Conservation (phyloP, 306 rosid genomes). For the Arachis hypogaea region DNA sequence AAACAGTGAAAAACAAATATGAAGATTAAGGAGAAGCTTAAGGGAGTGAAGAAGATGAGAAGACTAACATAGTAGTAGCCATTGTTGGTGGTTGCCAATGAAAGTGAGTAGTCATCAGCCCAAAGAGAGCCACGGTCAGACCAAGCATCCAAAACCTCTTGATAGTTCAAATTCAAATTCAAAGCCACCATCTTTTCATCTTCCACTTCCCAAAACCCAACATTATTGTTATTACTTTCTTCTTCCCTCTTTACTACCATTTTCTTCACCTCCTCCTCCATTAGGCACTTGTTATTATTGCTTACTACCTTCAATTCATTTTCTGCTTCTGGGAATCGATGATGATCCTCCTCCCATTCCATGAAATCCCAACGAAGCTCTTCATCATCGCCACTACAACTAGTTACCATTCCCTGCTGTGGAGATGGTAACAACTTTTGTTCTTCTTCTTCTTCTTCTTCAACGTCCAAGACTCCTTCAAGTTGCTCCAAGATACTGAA, state of each 20-base stretch:
- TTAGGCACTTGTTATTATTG: constrained; percentile 27
- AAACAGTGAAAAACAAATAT: not conserved
- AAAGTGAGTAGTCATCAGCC: constrained; percentile 63
- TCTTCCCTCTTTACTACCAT: constrained; percentile 59
- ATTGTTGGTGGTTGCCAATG: constrained; percentile 40
- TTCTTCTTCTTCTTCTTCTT: constrained; percentile 41
- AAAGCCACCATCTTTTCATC: constrained; percentile 49
- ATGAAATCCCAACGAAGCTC: constrained; percentile 65
- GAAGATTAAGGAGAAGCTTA: not conserved
- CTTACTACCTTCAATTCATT: constrained; percentile 35
- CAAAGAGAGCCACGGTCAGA: constrained; percentile 73
- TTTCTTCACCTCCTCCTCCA: constrained; percentile 37
- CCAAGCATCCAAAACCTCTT: constrained; percentile 88
- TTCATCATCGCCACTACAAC: not conserved
- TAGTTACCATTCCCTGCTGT: no score
- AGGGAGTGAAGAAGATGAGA: constrained; percentile 5
- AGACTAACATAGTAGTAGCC: constrained; percentile 60
- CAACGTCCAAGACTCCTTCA: constrained; percentile 50
- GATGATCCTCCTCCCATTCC: constrained; percentile 52
- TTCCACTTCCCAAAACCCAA: constrained; percentile 56
- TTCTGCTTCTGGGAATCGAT: constrained; percentile 29
- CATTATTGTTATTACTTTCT: not conserved
- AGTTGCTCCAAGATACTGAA: constrained; percentile 55
- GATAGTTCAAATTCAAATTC: constrained; percentile 81
- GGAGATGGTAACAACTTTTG: not conserved